phyloP scores from a whole-genome alignment of 1,139 yeast species.

The Blastobotrys malaysiensis region DNA sequence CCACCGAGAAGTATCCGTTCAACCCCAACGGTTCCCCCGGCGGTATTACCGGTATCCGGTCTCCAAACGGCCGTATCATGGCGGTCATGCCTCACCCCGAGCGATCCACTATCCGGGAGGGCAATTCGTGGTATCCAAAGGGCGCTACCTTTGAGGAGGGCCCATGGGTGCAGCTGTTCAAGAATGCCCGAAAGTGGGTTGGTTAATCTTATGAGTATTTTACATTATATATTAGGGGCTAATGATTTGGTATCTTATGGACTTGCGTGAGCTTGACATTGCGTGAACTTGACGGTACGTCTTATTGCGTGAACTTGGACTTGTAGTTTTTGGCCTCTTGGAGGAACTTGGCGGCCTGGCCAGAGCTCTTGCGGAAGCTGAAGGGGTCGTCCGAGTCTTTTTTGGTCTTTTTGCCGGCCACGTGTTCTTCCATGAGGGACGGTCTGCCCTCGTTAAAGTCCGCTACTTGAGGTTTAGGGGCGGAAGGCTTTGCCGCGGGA shows the following conservation, averaged over 20 bases:
- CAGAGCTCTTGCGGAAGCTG: not conserved
- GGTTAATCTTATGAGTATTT: slow-evolving; percentile 33
- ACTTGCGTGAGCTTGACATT: too few relatives aligned
- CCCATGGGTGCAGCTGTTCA: slow-evolving; percentile 94
- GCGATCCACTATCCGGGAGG: slow-evolving; percentile 80
- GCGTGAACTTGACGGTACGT: too few relatives aligned
- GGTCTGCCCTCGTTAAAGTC: not conserved
- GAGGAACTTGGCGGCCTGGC: not conserved
- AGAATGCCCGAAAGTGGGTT: slow-evolving; percentile 94
- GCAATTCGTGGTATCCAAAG: slow-evolving; percentile 86
- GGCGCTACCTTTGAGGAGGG: slow-evolving; percentile 44
- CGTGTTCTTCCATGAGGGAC: not conserved
- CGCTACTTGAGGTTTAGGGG: too few relatives aligned
- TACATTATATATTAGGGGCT: not conserved
- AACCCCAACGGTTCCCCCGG: slow-evolving; percentile 95
- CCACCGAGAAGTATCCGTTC: slow-evolving; percentile 79
- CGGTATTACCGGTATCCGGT: slow-evolving; percentile 89
- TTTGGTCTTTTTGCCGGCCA: not conserved
- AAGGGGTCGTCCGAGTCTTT: not conserved
- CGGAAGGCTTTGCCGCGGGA: too few relatives aligned
- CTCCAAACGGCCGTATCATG: slow-evolving; percentile 88
- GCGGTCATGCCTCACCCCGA: slow-evolving; percentile 99
- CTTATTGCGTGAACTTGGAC: not conserved
- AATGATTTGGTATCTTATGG: not conserved
- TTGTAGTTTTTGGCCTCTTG: not conserved